These are phyloP conservation scores for Conringia planisiliqua DNA, from an alignment of 345 rosid genomes.

Conservation along the genomic window DNA sequence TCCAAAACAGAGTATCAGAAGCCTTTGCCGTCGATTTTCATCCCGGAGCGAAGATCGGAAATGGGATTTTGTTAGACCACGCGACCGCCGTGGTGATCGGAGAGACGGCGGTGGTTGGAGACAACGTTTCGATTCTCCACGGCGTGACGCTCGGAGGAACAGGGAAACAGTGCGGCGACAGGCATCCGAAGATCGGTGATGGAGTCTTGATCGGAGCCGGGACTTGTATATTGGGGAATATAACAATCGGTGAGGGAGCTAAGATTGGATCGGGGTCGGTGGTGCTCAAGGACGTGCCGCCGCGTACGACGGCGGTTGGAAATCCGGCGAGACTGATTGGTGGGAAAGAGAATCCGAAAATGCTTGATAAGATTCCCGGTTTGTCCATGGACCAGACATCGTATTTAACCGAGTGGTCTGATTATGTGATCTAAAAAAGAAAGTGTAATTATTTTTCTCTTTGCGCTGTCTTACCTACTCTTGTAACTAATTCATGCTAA, in stretches of 20 bases:
- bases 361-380: conserved; percentile 68
- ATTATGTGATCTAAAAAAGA: conserved; percentile 64
- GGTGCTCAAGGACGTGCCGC: conserved; percentile 76
- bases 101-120: conserved; percentile 88
- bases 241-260: conserved; percentile 77
- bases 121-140: conserved; percentile 83
- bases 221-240: conserved; percentile 81
- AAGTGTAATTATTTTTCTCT: neutral
- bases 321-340: conserved; percentile 88
- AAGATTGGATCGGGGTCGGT: conserved; percentile 90
- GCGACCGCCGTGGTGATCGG: conserved; percentile 81
- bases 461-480: neutral
- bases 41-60: conserved; percentile 79
- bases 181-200: conserved; percentile 90
- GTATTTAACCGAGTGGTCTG: conserved; percentile 65
- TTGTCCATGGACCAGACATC: conserved; percentile 86
- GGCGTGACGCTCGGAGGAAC: conserved; percentile 90
- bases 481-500: neutral
- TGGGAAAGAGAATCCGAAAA: conserved; percentile 68
- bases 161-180: conserved; percentile 68
- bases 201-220: conserved; percentile 91
- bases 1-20: conserved; percentile 74
- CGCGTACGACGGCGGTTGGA: conserved; percentile 79
- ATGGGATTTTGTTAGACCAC: conserved; percentile 72
- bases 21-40: conserved; percentile 75